A percentile compares a stretch with the other conserved stretches of the same genome.
Conservation (phyloP, 2,329 filamentous ascomycete genomes). For the Arthrobotrys sphaeroides region DNA sequence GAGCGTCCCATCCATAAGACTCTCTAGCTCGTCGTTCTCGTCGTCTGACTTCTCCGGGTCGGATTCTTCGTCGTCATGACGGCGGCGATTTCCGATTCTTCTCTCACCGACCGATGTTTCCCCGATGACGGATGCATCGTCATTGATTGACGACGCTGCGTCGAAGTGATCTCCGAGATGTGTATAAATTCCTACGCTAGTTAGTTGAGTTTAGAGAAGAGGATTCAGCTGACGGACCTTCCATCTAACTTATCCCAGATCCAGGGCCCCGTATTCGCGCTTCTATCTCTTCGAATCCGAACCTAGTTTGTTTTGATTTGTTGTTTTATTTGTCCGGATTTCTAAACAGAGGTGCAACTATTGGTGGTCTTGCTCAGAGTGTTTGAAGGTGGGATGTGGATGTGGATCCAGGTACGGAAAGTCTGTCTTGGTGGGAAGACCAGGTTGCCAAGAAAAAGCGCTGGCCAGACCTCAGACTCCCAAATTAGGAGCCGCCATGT, state of each 20-base stretch:
- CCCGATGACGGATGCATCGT: constrained; percentile 68
- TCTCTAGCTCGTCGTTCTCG: constrained; percentile 62
- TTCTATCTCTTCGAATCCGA: neutral
- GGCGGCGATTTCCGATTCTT: constrained; percentile 65
- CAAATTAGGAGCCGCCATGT: too few relatives aligned
- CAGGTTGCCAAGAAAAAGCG: constrained; percentile 15
- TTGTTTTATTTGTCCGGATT: neutral
- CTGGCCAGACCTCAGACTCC: neutral
- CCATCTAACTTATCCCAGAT: neutral
- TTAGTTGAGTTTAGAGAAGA: neutral
- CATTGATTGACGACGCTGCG: constrained; percentile 64
- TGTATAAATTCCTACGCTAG: constrained; percentile 58
- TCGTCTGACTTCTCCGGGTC: constrained; percentile 80
- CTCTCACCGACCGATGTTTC: constrained; percentile 60
- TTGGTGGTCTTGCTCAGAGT: neutral
- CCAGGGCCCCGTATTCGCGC: neutral
- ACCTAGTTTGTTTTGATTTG: too few relatives aligned
- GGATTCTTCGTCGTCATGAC: constrained; percentile 84
- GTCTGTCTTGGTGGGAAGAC: neutral
- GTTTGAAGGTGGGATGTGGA: constrained; percentile 8
- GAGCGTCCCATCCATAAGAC: constrained; percentile 63
- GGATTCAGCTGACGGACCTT: constrained; percentile 2
- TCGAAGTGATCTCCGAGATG: constrained; percentile 52
- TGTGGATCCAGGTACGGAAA: neutral
- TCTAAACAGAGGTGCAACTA: too few relatives aligned